Percentiles rank a stretch among this genome's conserved stretches.
phyloP scores from a whole-genome alignment of 139 green algal genomes.

The Chlorella sp. region DNA sequence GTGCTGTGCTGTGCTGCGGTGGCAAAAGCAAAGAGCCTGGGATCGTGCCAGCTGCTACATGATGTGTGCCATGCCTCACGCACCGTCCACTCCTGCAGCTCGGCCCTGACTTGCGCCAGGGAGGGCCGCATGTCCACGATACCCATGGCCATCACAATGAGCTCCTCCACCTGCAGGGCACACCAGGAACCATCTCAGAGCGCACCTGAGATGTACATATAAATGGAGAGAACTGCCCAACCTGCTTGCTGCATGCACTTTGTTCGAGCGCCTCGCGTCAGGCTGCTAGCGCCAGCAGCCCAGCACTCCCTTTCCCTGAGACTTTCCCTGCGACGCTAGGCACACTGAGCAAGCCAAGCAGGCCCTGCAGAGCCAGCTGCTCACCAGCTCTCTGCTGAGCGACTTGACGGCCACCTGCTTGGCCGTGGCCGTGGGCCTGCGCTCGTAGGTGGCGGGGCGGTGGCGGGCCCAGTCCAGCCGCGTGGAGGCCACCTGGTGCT shows the following conservation, averaged over 20 bases:
- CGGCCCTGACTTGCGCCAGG: constrained; percentile 22
- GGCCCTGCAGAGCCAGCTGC: too few relatives aligned
- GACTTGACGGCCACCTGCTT: not conserved
- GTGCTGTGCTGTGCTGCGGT: not conserved
- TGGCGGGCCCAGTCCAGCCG: not conserved
- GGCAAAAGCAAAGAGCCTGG: not conserved
- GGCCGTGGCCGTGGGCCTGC: not conserved
- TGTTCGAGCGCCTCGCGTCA: too few relatives aligned
- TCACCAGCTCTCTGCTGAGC: not conserved
- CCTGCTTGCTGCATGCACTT: too few relatives aligned
- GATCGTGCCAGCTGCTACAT: not conserved
- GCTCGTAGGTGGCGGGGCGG: not conserved
- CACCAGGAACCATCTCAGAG: too few relatives aligned
- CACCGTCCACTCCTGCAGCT: constrained; percentile 17
- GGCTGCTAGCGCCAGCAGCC: too few relatives aligned
- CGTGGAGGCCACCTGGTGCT: not conserved
- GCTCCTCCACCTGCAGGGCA: constrained; percentile 11
- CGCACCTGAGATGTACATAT: too few relatives aligned
- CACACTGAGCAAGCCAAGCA: too few relatives aligned
- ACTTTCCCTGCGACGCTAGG: too few relatives aligned
- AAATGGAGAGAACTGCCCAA: too few relatives aligned
- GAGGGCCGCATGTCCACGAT: constrained; percentile 25
- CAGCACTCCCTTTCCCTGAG: too few relatives aligned
- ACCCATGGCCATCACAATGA: constrained; percentile 15
- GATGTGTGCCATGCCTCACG: not conserved